Conservation (phyloP, 2,329 filamentous ascomycete species). For the Ascochyta clinopodiicola region DNA sequence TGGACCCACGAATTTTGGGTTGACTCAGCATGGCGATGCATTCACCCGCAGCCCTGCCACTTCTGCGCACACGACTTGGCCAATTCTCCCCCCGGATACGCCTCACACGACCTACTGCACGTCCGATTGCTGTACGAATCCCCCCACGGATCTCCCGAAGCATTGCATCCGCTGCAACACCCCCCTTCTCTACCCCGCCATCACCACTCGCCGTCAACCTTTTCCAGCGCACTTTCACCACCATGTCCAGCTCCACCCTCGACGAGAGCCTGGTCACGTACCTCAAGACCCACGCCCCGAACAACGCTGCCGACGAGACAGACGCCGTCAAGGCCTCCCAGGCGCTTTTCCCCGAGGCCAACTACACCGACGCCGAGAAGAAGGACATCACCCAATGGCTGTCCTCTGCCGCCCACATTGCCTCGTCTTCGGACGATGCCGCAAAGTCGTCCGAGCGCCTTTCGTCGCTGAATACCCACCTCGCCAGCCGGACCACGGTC, state of each 20-base stretch:
- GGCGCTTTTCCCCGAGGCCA: slow-evolving; percentile 72
- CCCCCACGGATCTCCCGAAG: slow-evolving; percentile 13
- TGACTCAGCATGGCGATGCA: slow-evolving; percentile 42
- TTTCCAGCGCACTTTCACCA: slow-evolving; percentile 36
- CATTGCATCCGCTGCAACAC: slow-evolving; percentile 20
- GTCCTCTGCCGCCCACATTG: slow-evolving; percentile 75
- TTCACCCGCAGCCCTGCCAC: slow-evolving; percentile 26
- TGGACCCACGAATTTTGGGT: slow-evolving; percentile 25
- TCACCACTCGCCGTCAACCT: slow-evolving; percentile 38
- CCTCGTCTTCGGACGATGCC: slow-evolving; percentile 63
- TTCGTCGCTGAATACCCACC: slow-evolving; percentile 81
- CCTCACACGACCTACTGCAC: slow-evolving; percentile 11
- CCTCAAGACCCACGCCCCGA: slow-evolving; percentile 47
- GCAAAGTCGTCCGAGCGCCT: slow-evolving; percentile 69
- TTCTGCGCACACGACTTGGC: slow-evolving; percentile 30
- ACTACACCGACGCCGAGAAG: slow-evolving; percentile 80
- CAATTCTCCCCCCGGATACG: slow-evolving; percentile 23
- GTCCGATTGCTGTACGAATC: slow-evolving; percentile 6
- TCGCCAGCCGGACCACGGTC: slow-evolving; percentile 86
- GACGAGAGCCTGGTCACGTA: slow-evolving; percentile 44
- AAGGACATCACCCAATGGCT: slow-evolving; percentile 91
- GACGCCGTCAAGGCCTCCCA: slow-evolving; percentile 55
- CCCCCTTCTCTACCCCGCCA: slow-evolving; percentile 43
- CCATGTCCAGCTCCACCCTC: slow-evolving; percentile 46
- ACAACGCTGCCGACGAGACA: slow-evolving; percentile 45